Evolutionary conservation across 495 filamentous ascomycete species (phyloP).

Genomic region (Neurospora tetrasperma): DNA sequence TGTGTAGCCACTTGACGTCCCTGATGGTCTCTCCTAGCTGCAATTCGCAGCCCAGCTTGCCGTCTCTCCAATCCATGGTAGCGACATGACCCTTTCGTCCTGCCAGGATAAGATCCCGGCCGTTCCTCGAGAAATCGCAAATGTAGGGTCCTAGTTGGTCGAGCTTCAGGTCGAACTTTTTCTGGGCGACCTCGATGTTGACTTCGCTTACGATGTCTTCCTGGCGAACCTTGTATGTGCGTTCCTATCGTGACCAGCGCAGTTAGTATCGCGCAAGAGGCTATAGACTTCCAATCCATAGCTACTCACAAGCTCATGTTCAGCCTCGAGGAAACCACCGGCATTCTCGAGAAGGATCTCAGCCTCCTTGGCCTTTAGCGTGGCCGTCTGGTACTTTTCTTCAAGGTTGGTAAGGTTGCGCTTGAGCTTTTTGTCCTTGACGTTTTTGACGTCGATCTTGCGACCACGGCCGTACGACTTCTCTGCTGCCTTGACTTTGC

Average conservation of each 20-base stretch:
- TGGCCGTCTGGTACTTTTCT: constrained; percentile 67
- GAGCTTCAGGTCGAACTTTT: constrained; percentile 82
- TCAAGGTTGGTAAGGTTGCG: constrained; percentile 70
- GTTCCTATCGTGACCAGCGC: constrained; percentile 34
- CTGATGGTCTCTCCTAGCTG: constrained; percentile 83
- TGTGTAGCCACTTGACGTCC: constrained; percentile 88
- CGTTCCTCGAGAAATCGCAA: constrained; percentile 81
- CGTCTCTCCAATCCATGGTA: constrained; percentile 92
- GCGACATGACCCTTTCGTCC: constrained; percentile 92
- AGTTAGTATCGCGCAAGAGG: background rate
- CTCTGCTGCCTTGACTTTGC: constrained; percentile 51
- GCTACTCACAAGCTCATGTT: constrained; percentile 50
- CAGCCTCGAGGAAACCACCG: constrained; percentile 80
- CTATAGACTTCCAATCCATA: background rate
- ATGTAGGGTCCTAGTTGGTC: constrained; percentile 75
- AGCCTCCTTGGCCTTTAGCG: constrained; percentile 78
- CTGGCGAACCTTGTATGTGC: constrained; percentile 85
- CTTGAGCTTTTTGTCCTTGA: constrained; percentile 81
- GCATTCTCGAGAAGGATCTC: constrained; percentile 88
- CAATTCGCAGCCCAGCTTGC: constrained; percentile 80
- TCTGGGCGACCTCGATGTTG: constrained; percentile 74
- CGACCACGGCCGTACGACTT: constrained; percentile 76
- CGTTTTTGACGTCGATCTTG: constrained; percentile 44
- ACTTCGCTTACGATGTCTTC: constrained; percentile 71
- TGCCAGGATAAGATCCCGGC: constrained; percentile 70